Evolutionary conservation across 2,329 filamentous ascomycete genomes (phyloP), one percentile per base, ranked within the genome.

Genomic region (Amauroascus verrucosus): DNA sequence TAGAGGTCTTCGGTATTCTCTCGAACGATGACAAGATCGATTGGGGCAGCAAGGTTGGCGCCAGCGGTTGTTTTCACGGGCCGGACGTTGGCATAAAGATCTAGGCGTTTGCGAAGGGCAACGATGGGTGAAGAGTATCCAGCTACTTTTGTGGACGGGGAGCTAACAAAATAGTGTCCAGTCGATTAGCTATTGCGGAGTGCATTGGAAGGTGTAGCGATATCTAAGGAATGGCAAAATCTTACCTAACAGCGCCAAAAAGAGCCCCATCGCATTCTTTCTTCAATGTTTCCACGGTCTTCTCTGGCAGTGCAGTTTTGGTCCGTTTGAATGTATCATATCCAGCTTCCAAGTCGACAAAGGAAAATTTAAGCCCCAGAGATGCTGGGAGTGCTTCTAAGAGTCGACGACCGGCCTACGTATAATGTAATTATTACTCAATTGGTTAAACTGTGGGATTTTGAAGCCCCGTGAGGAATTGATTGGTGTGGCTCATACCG

Each of bases 1-100:
- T 95, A 95, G 38, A 98, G 80, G 70, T 98, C 93, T 75, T 98
- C 93, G 30, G 93, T 98, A 77, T 98, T 98, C 74, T 98, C 93
- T 60, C 93, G 87, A 53, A 97, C 93, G 64, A 97, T 98, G 65
- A 98, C 93, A 70, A 98, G 85, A 74, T 98, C 93, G 65, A 96
- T 89, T 58, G 86, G 85, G 44, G 72, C 62, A 8, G 71, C 69
- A 54, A 67, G 63, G 30, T 65, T 67, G 58, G 68, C 65, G 26
- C 70, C 70, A 52, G 81, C 79, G 32, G 81, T 85, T 44, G 85
- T 86, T 77, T 96, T 96, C 70, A 97, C 93, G 51, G 91, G 91
- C 35, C 93, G 86, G 48, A 98, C 90, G 69, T 98, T 98, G 75
- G 93, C 93, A 73, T 95, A 98, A 54, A 98, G 83, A 70, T 93